Percentiles rank a stretch among this genome's conserved stretches.
These are phyloP conservation scores for Ilyonectria destructans DNA, from an alignment of 2,329 filamentous ascomycete genomes.

Conservation along the genomic window DNA sequence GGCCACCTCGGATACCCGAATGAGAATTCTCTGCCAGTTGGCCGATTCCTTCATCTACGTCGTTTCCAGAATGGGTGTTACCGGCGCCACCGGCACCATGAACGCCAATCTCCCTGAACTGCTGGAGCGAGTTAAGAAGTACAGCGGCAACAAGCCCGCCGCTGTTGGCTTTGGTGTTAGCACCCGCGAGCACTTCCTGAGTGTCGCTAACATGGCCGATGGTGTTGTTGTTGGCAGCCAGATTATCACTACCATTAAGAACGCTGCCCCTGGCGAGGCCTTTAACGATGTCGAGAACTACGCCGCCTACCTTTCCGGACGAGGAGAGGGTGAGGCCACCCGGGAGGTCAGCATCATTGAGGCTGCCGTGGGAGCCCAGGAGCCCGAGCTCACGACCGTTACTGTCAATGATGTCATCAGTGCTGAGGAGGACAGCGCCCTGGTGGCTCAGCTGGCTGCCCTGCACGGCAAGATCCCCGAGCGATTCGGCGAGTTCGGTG, in stretches of 20 bases:
- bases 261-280: slow-evolving; percentile 51
- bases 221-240: slow-evolving; percentile 98
- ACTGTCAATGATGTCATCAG: slow-evolving; percentile 74
- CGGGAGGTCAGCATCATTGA: slow-evolving; percentile 81
- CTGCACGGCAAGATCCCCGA: slow-evolving; percentile 86
- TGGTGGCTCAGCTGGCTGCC: slow-evolving; percentile 89
- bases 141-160: slow-evolving; percentile 90
- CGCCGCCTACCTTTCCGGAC: slow-evolving; percentile 78
- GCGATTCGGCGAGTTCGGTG: slow-evolving; percentile 95
- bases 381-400: slow-evolving; percentile 56
- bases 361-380: slow-evolving; percentile 71
- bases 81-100: slow-evolving; percentile 87
- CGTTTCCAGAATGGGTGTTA: slow-evolving; percentile 97
- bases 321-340: slow-evolving; percentile 63
- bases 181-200: slow-evolving; percentile 93
- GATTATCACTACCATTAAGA: slow-evolving; percentile 84
- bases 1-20: slow-evolving; percentile 90
- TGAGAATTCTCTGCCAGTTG: slow-evolving; percentile 96
- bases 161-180: slow-evolving; percentile 97
- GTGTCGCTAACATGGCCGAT: slow-evolving; percentile 87
- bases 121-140: slow-evolving; percentile 88
- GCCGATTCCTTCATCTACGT: slow-evolving; percentile 99
- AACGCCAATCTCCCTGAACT: slow-evolving; percentile 88
- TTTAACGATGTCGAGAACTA: slow-evolving; percentile 88
- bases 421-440: slow-evolving; percentile 67